Conservation (phyloP, 176 grass and related monocot genomes). For the Dendrocalamus sinicus region DNA sequence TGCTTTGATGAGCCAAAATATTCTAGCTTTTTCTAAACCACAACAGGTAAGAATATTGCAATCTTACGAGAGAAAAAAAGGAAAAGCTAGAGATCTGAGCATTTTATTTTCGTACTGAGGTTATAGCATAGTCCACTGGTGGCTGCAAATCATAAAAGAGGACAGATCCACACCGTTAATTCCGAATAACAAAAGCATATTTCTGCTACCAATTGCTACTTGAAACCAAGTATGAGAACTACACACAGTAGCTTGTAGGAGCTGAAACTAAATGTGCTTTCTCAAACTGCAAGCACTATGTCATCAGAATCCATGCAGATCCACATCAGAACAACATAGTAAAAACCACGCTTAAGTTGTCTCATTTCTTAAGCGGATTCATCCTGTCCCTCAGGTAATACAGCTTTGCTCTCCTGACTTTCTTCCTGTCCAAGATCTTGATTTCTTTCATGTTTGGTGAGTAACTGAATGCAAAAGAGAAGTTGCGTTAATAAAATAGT, state of each 20-base stretch:
- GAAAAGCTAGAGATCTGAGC: not conserved
- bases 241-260: not conserved
- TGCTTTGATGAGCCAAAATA: not conserved
- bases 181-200: not conserved
- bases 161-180: not conserved
- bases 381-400: constrained; percentile 95
- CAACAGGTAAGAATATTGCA: not conserved
- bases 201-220: not conserved
- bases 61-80: not conserved
- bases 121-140: not conserved
- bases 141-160: not conserved
- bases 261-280: not conserved
- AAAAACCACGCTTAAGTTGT: not conserved
- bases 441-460: constrained; percentile 92
- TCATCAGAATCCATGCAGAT: not conserved
- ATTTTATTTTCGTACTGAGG: constrained; percentile 2
- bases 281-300: not conserved
- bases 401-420: constrained; percentile 85
- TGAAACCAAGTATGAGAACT: not conserved
- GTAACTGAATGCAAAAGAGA: constrained; percentile 48
- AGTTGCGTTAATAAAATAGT: constrained; percentile 29
- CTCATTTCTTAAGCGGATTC: constrained; percentile 83
- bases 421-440: constrained; percentile 89
- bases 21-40: not conserved
- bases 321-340: not conserved